Evolutionary conservation across 352 stramenopile genomes (phyloP), one percentile per base, ranked within the genome.

Genomic region (Globisporangium carolinianum): DNA sequence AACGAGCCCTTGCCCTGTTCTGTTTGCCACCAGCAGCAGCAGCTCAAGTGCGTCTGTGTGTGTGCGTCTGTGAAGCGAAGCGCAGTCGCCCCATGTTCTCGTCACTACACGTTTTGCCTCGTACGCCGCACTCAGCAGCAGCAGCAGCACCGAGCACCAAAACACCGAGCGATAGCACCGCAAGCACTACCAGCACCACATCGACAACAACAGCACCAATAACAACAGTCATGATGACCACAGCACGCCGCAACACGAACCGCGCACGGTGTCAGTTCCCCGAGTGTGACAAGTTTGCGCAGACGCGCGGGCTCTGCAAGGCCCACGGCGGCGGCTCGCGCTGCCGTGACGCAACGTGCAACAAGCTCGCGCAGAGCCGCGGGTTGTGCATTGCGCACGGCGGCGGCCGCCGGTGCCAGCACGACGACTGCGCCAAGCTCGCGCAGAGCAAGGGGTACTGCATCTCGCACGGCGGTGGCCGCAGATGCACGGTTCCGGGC

Each of bases 251-350:
- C 69, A 87, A 84, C 61, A 71, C 66, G 60, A 91, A 83, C 67
- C 83, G 83, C 47, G 83, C 83, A 38, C 76, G 83, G 42, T 94
- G 84, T 60, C 80, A 91, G 45, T 77, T 85, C 50, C 64, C 66
- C 11, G 65, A 59, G n/a, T 94, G 84, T 68, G 75, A 89, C 51
- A 94, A 94, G 68, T 94, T 91, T 71, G 84, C 81, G 5, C 83
- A 94, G 69, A 91, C 83, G 10, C 69, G 79, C 0, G 83, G 83
- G 4, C 68, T 90, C 15, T 94, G 83, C 65, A 94, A 94, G 58
- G 85, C 86, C 12, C 86, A 96, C 51, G 86, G 86, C 37, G 86
- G 86, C 38, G 85, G 85, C 53, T 89, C 75, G 51, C 81, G 81
- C 8, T 96, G 86, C 60, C 84, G 83, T 14, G 77, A 90, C 57